A percentile compares a stretch with the other conserved stretches of the same genome.
Evolutionary conservation across 805 yeast species (phyloP).

Genomic region (Cyberlindnera nakhonratchasimensis): DNA sequence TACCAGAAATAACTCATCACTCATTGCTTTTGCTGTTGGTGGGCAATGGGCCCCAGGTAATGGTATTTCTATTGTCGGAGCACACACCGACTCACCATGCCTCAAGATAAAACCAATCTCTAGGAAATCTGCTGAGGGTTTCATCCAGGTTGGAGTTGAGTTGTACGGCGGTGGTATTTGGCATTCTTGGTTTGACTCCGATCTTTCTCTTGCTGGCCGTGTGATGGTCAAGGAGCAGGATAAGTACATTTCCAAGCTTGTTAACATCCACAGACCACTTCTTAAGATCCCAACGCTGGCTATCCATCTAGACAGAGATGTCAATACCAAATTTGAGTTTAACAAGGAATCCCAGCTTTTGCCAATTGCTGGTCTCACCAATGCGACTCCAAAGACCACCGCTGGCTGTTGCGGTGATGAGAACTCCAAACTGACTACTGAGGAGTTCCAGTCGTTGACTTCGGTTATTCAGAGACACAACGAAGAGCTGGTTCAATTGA

Average conservation of each 20-base stretch:
- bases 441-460: conserved; percentile 62
- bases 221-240: conserved; percentile 58
- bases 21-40: conserved; percentile 86
- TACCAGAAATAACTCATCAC: conserved; percentile 85
- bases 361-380: conserved; percentile 75
- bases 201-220: conserved; percentile 87
- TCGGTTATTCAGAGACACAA: conserved; percentile 73
- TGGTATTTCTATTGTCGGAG: conserved; percentile 87
- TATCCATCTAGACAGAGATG: conserved; percentile 80
- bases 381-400: conserved; percentile 29
- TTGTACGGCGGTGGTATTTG: conserved; percentile 95
- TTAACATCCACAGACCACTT: conserved; percentile 79
- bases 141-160: conserved; percentile 87
- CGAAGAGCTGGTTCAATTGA: conserved; percentile 58
- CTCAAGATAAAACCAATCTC: conserved; percentile 87
- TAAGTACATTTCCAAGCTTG: conserved; percentile 57
- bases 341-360: conserved; percentile 82
- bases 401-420: conserved; percentile 51
- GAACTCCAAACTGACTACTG: conserved; percentile 41
- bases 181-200: conserved; percentile 97
- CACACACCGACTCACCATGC: conserved; percentile 94
- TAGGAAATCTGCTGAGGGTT: conserved; percentile 66
- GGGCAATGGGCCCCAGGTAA: conserved; percentile 67
- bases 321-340: conserved; percentile 76
- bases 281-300: conserved; percentile 93